These are phyloP conservation scores for Yamadazyma trypodendri DNA, from an alignment of 1,139 yeast species.

Conservation along the genomic window DNA sequence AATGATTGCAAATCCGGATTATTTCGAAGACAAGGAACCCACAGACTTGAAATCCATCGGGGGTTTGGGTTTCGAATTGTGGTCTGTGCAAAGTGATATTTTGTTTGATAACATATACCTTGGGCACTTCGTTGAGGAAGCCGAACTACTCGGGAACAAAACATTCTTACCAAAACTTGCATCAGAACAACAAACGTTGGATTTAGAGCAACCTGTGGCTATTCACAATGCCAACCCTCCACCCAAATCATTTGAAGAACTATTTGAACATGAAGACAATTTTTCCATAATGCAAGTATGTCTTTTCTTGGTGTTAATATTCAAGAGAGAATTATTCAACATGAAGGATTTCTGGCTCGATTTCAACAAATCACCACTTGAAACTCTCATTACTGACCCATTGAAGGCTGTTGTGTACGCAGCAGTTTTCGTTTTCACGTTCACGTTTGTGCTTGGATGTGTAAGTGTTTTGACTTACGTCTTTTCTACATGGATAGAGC, in stretches of 20 bases:
- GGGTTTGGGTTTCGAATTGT: constrained; percentile 83
- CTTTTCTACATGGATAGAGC: constrained; percentile 13
- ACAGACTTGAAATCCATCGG: constrained; percentile 68
- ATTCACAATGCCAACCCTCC: constrained; percentile 37
- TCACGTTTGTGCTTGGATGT: constrained; percentile 42
- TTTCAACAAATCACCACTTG: constrained; percentile 42
- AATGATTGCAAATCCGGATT: constrained; percentile 65
- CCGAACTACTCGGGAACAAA: constrained; percentile 75
- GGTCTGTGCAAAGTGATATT: constrained; percentile 80
- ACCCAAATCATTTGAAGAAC: constrained; percentile 40
- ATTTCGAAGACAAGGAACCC: constrained; percentile 58
- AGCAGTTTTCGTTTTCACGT: constrained; percentile 33
- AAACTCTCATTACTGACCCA: constrained; percentile 44
- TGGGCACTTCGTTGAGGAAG: constrained; percentile 80
- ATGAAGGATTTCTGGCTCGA: constrained; percentile 34
- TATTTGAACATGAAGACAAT: constrained; percentile 27
- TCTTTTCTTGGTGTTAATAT: constrained; percentile 21
- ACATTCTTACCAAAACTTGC: constrained; percentile 66
- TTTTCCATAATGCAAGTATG: constrained; percentile 18
- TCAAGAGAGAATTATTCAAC: constrained; percentile 22
- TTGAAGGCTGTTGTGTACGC: constrained; percentile 49
- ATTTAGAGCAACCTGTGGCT: constrained; percentile 38
- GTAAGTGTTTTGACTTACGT: constrained; percentile 34
- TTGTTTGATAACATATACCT: constrained; percentile 81
- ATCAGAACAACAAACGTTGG: constrained; percentile 48